These are phyloP conservation scores for Cornus controversa DNA, from an alignment of 148 eudicot species.

Conservation along the genomic window DNA sequence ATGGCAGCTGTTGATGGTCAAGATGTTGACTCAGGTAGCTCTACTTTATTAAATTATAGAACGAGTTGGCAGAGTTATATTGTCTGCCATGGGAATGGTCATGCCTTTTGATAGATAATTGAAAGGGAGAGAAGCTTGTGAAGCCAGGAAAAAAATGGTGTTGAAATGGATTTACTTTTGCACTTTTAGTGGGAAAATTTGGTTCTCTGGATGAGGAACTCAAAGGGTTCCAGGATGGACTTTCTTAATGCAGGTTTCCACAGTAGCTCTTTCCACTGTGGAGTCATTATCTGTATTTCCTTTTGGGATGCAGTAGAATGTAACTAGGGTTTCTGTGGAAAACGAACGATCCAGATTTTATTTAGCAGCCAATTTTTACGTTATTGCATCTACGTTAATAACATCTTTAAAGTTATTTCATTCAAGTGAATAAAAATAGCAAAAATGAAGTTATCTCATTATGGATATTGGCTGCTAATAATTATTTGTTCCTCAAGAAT, in stretches of 20 bases:
- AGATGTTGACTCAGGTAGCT: background rate
- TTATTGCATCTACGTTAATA: background rate
- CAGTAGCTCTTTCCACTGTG: too few species aligned
- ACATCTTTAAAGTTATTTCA: background rate
- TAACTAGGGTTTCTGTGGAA: background rate
- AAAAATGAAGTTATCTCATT: background rate
- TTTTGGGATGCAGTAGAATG: too few species aligned
- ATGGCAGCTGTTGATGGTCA: background rate
- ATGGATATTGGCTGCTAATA: constrained; percentile 1
- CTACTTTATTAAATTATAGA: background rate
- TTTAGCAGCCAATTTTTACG: background rate
- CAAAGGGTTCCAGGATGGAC: background rate
- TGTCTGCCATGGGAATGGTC: background rate
- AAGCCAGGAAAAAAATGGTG: background rate
- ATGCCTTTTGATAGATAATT: background rate
- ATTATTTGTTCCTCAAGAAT: too few species aligned
- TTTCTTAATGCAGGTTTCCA: background rate
- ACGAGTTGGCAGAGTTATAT: background rate
- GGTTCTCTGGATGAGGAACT: background rate
- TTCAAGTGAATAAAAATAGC: background rate
- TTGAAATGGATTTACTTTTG: background rate
- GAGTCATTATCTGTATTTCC: too few species aligned
- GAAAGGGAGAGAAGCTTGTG: background rate
- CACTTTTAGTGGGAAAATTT: background rate
- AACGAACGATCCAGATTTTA: background rate